A percentile compares a stretch with the other conserved stretches of the same genome.
Evolutionary conservation across 768 basidiomycete species (phyloP).

Genomic region (Naganishia vaughanmartiniae): DNA sequence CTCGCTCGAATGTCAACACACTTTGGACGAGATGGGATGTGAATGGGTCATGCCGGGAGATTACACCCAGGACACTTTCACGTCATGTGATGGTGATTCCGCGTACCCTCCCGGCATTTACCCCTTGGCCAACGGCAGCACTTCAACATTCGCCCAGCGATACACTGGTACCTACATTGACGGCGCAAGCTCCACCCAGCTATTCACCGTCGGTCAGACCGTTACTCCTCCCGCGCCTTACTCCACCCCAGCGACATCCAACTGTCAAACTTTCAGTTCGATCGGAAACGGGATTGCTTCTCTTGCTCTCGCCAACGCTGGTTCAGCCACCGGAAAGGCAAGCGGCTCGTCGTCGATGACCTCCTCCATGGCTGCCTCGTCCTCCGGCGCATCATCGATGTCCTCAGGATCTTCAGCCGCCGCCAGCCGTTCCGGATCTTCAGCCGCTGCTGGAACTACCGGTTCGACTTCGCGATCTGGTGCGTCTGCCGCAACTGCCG

Average conservation of each 20-base stretch:
- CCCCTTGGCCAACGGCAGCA: conserved; percentile 49
- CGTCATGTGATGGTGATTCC: conserved; percentile 55
- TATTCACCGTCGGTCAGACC: conserved; percentile 50
- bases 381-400: not conserved
- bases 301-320: conserved; percentile 14
- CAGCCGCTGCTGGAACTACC: conserved; percentile 1
- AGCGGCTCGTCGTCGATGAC: conserved; percentile 31
- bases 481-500: not conserved
- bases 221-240: conserved; percentile 45
- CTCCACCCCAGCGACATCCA: conserved; percentile 52
- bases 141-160: conserved; percentile 52
- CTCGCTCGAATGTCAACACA: conserved; percentile 51
- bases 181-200: conserved; percentile 34
- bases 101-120: conserved; percentile 55
- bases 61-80: conserved; percentile 54
- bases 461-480: not conserved
- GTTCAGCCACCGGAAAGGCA: not conserved
- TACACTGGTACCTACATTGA: conserved; percentile 52
- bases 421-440: conserved; percentile 4
- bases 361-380: not conserved
- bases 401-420: not conserved
- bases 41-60: conserved; percentile 31
- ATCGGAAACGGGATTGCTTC: conserved; percentile 19
- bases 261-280: conserved; percentile 44
- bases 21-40: conserved; percentile 52